Evolutionary conservation across 148 eudicot species (phyloP).

Genomic region (Chenopodium suecicum): DNA sequence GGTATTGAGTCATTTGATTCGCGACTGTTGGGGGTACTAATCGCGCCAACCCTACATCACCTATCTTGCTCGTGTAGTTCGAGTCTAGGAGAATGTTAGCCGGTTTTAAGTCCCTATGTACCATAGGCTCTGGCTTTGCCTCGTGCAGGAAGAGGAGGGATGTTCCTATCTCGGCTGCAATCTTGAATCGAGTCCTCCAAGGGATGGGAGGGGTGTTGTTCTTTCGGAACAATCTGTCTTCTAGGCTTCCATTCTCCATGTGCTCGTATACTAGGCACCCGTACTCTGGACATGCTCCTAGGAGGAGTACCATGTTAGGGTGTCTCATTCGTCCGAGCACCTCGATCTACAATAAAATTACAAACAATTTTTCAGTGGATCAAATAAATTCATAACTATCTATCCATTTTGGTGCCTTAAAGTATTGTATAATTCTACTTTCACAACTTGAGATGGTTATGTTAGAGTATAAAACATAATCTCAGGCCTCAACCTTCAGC

Average conservation of each 20-base stretch:
- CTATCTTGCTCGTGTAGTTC: constrained; percentile 62
- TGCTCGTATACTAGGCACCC: constrained; percentile 83
- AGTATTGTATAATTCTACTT: neutral
- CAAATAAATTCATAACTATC: neutral
- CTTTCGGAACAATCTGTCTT: constrained; percentile 65
- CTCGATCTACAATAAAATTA: constrained; percentile 49
- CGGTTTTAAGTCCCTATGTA: constrained; percentile 87
- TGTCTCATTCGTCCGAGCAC: constrained; percentile 76
- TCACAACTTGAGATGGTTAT: neutral
- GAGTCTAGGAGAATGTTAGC: constrained; percentile 72
- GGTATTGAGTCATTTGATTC: constrained; percentile 51
- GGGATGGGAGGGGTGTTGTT: constrained; percentile 59
- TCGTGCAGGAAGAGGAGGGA: constrained; percentile 72
- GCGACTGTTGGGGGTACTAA: constrained; percentile 62
- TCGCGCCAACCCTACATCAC: constrained; percentile 75
- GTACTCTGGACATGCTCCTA: constrained; percentile 81
- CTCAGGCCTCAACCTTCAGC: no score
- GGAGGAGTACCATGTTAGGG: constrained; percentile 83
- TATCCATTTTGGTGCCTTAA: neutral
- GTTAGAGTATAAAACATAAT: no score
- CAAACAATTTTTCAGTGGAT: neutral
- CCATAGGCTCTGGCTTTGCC: constrained; percentile 76
- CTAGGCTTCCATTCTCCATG: constrained; percentile 82
- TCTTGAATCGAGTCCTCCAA: constrained; percentile 61
- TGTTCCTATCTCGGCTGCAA: constrained; percentile 68